Base-by-base conservation (phyloP, 2,329 filamentous ascomycete species). In the Dactylellina drechsleri region DNA sequence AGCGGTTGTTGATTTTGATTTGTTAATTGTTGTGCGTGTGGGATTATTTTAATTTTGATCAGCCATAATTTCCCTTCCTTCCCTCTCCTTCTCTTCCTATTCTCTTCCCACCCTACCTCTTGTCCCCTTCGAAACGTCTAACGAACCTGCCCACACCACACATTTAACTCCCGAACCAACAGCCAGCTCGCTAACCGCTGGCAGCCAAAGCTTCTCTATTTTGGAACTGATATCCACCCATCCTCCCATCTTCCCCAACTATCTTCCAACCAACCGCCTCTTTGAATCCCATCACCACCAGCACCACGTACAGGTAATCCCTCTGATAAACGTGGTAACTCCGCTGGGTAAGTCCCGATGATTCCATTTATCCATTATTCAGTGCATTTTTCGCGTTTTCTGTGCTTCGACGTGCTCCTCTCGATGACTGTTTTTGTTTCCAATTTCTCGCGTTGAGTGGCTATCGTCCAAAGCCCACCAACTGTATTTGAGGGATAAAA, bases 401-500 rank as follows among this genome's bases (percentile, higher is more conserved):
- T 45, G 59, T 74, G 62, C 62, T 61, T 57, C 56, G 31, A 53
- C 50, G 56, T 36, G 43, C 52, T 62, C 54, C 53, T 74, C 53
- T 74, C 57, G 58, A 57, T 43, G 62, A 67, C 62, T 74, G 62
- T 74, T 74, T 74, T 67, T 43, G 50, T 67, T 64, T 58, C 36
- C 20, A 40, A 31, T 64, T 45, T 56, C 56, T 74, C 70, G 70
- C 70, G 70, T 74, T 74, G 70, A 66, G 56, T 57, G 61, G 47
- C 66, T 23, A n/a, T 52, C 40, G 15, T 74, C 49, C 49, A 53
- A 45, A 53, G 47, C 61, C 62, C 62, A 62, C 49, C 50, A 64
- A 74, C 57, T 74, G 67, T 16, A 45, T n/a, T 60, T 74, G 70
- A 62, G 70, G 70, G 70, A 74, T 67, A 74, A 74, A 74, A 66